Conservation (phyloP, 2,329 filamentous ascomycete genomes). For the Xylaria sp. region DNA sequence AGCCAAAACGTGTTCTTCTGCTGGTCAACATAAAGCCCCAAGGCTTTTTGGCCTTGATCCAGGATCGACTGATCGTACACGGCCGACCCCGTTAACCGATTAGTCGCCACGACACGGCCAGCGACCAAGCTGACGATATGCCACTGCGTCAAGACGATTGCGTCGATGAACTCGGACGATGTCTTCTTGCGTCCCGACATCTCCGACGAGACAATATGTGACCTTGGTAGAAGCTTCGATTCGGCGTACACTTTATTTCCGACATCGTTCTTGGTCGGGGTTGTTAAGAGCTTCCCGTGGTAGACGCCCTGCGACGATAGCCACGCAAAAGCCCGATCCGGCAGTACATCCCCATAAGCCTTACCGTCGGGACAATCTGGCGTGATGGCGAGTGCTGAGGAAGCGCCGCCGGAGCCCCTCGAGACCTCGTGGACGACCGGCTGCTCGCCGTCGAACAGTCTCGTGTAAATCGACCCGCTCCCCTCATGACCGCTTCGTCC, state of each 20-base stretch:
- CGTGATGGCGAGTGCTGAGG: constrained; percentile 73
- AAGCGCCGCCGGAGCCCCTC: constrained; percentile 58
- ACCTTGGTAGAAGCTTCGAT: constrained; percentile 74
- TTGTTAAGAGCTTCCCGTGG: constrained; percentile 75
- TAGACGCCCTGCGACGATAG: constrained; percentile 84
- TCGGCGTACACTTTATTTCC: constrained; percentile 77
- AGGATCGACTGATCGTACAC: constrained; percentile 89
- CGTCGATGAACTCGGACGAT: constrained; percentile 72
- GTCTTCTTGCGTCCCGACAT: constrained; percentile 65
- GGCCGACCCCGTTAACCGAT: constrained; percentile 81
- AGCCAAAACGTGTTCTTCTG: constrained; percentile 98
- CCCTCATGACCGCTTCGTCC: constrained; percentile 75
- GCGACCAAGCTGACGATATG: constrained; percentile 86
- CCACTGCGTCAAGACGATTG: constrained; percentile 88
- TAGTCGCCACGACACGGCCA: constrained; percentile 79
- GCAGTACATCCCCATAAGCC: constrained; percentile 57
- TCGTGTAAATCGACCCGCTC: constrained; percentile 81
- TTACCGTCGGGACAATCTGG: constrained; percentile 67
- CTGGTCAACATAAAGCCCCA: constrained; percentile 86
- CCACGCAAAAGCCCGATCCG: constrained; percentile 86
- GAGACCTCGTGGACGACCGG: constrained; percentile 75
- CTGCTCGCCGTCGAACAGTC: constrained; percentile 84
- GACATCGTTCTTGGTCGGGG: constrained; percentile 63
- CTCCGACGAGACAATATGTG: constrained; percentile 72
- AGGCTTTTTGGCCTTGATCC: constrained; percentile 73